phyloP scores from a whole-genome alignment of 106 monocot genomes.

The Ottelia alismoides region DNA sequence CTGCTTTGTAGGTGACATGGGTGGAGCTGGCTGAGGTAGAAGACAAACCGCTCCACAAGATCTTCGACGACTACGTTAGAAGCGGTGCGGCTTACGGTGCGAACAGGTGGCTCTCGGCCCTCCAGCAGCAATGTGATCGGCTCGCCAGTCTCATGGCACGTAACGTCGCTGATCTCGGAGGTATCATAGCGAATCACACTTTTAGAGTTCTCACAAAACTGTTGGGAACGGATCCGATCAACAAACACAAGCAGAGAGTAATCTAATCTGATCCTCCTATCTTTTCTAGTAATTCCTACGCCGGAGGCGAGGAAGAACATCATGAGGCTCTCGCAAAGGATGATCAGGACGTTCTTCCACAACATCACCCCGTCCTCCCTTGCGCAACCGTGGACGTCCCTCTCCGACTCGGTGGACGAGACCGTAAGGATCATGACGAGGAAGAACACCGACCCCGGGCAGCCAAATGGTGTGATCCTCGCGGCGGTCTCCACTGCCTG shows the following conservation, averaged over 20 bases:
- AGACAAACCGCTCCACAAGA: constrained; percentile 53
- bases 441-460: constrained; percentile 81
- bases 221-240: too few relatives aligned
- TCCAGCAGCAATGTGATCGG: constrained; percentile 81
- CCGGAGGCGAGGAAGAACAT: constrained; percentile 85
- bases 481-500: constrained; percentile 77
- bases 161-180: constrained; percentile 85
- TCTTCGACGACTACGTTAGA: constrained; percentile 48
- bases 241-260: too few relatives aligned
- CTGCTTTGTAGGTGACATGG: constrained; percentile 98
- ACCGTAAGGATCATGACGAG: constrained; percentile 66
- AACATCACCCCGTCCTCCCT: constrained; percentile 40
- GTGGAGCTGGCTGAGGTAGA: constrained; percentile 80
- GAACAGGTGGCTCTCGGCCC: constrained; percentile 51
- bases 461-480: constrained; percentile 89
- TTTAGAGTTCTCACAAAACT: too few relatives aligned
- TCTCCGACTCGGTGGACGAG: constrained; percentile 67
- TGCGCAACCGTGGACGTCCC: constrained; percentile 66
- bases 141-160: constrained; percentile 78
- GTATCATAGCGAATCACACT: too few relatives aligned
- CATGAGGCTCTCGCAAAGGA: constrained; percentile 89
- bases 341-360: constrained; percentile 65
- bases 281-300: constrained; percentile 52
- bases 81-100: constrained; percentile 70
- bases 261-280: too few relatives aligned